Evolutionary conservation across 345 rosid species (phyloP), one percentile per base, ranked within the genome.

Genomic region (Euphorbia peplus): DNA sequence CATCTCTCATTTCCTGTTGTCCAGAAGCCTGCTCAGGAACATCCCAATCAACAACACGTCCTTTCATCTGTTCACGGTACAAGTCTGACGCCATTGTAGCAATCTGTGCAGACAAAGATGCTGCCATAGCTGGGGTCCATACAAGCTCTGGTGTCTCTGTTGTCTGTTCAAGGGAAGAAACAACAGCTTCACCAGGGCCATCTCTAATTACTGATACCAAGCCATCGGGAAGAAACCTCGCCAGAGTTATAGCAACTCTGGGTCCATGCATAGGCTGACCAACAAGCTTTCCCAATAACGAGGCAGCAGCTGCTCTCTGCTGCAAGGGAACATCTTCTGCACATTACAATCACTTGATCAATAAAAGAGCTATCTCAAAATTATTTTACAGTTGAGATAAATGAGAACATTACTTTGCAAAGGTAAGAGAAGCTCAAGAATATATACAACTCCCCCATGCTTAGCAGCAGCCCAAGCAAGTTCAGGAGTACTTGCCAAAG

Each of bases 391-490:
- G 54, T 58, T 46, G 67, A 55, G 58, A 21, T 0, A 67, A 56
- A 52, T 70, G 54, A 66, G 72, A 70, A 50, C 26, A 55, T 78
- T 85, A 95, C 99, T 85, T 81, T 90, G 95, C 73, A 82, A 73
- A 76, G 99, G 99, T 65, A 95, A 82, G 63, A 95, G 87, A 83
- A 95, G 99, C 81, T 91, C 92, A 70, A 95, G 88, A 73, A 95
- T 91, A 84, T 91, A 95, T 67, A 95, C 88, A 56, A 91, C 97
- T 68, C 99, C 99, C 21, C 99, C 99, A 82, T 91, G 95, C 86
- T 90, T 95, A 73, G 99, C 99, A 83, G 96, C 96, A 60, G 99
- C 90, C 99, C 99, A 95, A 66, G 98, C 98, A 80, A 95, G 98
- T 82, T 95, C 99, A 52, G 89, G 87, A 15, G 97, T 95, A 87